phyloP scores from a whole-genome alignment of 2,329 filamentous ascomycete genomes.

The Colletotrichum tropicale region DNA sequence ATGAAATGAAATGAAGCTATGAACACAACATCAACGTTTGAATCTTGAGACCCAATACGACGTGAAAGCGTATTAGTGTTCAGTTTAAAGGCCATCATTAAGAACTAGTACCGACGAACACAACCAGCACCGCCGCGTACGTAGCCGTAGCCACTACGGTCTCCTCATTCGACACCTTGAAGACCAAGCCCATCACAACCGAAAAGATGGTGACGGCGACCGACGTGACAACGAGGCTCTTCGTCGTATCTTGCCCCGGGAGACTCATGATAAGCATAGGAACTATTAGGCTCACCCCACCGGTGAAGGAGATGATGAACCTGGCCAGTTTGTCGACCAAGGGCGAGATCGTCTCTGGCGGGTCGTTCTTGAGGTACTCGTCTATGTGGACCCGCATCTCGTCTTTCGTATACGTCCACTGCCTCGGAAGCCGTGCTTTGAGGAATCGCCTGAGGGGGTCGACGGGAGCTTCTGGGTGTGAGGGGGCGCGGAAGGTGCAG shows the following conservation, averaged over 20 bases:
- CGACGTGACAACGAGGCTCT: background rate
- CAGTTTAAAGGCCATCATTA: background rate
- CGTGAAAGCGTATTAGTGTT: accelerated
- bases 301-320: background rate
- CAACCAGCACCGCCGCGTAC: background rate
- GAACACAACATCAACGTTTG: background rate
- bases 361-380: background rate
- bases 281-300: background rate
- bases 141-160: background rate
- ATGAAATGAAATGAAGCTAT: background rate
- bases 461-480: background rate
- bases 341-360: background rate
- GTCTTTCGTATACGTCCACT: background rate
- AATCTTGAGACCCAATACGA: background rate
- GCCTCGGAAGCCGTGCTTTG: background rate
- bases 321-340: background rate
- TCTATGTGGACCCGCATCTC: background rate
- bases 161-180: background rate
- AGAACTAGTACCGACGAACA: background rate
- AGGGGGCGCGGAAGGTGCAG: background rate
- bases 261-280: background rate
- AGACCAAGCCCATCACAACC: background rate
- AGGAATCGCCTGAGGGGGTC: background rate
- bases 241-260: background rate
- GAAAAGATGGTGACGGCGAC: background rate